Evolutionary conservation across 306 rosid genomes (phyloP).

Genomic region (Nissolia schottii): DNA sequence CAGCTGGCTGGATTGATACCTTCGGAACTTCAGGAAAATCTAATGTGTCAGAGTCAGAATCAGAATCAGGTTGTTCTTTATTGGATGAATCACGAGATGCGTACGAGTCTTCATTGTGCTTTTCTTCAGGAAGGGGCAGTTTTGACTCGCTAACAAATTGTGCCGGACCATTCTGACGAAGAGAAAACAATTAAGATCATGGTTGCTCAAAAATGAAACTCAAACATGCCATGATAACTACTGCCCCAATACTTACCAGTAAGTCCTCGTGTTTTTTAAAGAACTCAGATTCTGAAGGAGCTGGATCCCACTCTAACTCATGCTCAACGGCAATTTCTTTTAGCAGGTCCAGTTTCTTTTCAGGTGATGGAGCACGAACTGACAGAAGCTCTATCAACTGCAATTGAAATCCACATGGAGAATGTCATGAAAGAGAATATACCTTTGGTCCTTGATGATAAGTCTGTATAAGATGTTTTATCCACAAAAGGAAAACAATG

Average conservation of each 20-base stretch:
- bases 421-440: conserved; percentile 5
- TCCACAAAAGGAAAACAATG: not conserved
- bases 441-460: not conserved
- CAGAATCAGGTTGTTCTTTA: conserved; percentile 59
- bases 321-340: conserved; percentile 95
- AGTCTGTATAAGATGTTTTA: not conserved
- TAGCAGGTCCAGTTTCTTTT: conserved; percentile 79
- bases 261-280: conserved; percentile 80
- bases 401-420: conserved; percentile 27
- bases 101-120: conserved; percentile 42
- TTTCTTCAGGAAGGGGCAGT: conserved; percentile 71
- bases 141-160: conserved; percentile 56
- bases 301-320: conserved; percentile 92
- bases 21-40: conserved; percentile 88
- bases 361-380: conserved; percentile 84
- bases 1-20: conserved; percentile 35
- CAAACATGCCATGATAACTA: not conserved
- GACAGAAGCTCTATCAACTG: conserved; percentile 90
- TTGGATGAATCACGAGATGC: conserved; percentile 33
- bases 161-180: conserved; percentile 68
- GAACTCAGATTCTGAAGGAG: conserved; percentile 72
- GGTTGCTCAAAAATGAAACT: conserved; percentile 6
- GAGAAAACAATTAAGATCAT: conserved; percentile 1
- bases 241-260: conserved; percentile 42
- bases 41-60: conserved; percentile 54